These are phyloP conservation scores for Coemansia sp. DNA, from an alignment of 192 early-diverging fungal genomes.

Conservation along the genomic window DNA sequence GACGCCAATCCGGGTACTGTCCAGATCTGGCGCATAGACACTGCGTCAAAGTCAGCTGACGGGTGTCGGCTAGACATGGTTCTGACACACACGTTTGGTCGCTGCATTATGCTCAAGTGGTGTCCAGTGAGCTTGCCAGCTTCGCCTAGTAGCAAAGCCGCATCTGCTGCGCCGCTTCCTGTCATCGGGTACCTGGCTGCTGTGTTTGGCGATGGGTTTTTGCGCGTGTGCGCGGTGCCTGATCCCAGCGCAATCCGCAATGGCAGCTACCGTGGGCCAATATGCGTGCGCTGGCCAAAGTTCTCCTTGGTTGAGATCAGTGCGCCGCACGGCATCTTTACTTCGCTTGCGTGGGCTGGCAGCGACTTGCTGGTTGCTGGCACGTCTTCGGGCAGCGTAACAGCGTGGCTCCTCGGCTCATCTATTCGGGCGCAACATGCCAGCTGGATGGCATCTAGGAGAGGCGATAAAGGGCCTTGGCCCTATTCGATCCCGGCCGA, in stretches of 20 bases:
- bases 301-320: slow-evolving; percentile 25
- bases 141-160: background rate
- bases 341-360: slow-evolving; percentile 34
- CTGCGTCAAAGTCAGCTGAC: background rate
- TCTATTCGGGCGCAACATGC: slow-evolving; percentile 12
- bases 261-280: background rate
- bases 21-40: slow-evolving; percentile 38
- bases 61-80: slow-evolving; percentile 20
- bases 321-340: slow-evolving; percentile 28
- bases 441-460: background rate
- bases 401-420: slow-evolving; percentile 19
- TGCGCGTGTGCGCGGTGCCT: slow-evolving; percentile 41
- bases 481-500: slow-evolving; percentile 8
- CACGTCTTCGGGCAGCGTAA: slow-evolving; percentile 27
- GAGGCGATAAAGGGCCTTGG: slow-evolving; percentile 1
- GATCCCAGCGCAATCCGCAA: background rate
- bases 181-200: slow-evolving; percentile 31
- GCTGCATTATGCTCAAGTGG: slow-evolving; percentile 35
- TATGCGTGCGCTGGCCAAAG: slow-evolving; percentile 33
- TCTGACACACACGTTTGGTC: slow-evolving; percentile 35
- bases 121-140: slow-evolving; percentile 32
- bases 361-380: slow-evolving; percentile 32
- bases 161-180: background rate
- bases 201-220: slow-evolving; percentile 42
- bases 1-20: slow-evolving; percentile 23